A percentile compares a stretch with the other conserved stretches of the same genome.
These are phyloP conservation scores for Veloporphyrellus conicus DNA, from an alignment of 1,284 basidiomycete species.

Conservation along the genomic window DNA sequence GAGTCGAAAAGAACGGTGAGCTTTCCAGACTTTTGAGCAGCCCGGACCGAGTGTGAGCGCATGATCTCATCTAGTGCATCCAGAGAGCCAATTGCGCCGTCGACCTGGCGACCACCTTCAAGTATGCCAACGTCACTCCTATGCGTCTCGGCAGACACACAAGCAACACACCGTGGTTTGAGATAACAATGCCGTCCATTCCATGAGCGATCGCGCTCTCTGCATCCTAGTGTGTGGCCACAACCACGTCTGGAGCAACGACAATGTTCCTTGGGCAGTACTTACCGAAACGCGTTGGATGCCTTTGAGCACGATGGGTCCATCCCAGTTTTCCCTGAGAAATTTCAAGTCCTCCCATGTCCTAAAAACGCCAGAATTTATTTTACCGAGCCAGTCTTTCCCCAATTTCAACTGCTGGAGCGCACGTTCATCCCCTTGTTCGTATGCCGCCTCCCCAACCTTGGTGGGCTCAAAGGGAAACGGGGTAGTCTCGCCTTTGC, in stretches of 20 bases:
- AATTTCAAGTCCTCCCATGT: conserved; percentile 66
- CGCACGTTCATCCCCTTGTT: conserved; percentile 41
- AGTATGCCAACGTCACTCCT: background rate
- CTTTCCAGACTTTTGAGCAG: conserved; percentile 54
- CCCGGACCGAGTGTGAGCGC: conserved; percentile 53
- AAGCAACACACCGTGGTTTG: conserved; percentile 65
- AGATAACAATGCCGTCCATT: conserved; percentile 74
- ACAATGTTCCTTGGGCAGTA: conserved; percentile 1
- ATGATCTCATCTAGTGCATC: conserved; percentile 65
- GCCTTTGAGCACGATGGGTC: conserved; percentile 68
- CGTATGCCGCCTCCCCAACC: background rate
- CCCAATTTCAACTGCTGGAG: conserved; percentile 44
- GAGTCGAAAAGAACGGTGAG: conserved; percentile 79
- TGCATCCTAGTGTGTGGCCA: conserved; percentile 46
- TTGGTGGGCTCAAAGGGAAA: background rate
- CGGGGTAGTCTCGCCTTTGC: background rate
- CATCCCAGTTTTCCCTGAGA: conserved; percentile 65
- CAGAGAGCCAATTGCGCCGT: conserved; percentile 74
- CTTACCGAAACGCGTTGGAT: conserved; percentile 54
- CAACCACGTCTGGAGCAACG: background rate
- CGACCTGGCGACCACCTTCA: conserved; percentile 74
- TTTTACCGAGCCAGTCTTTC: conserved; percentile 53
- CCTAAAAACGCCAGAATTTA: conserved; percentile 55
- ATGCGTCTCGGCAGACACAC: background rate
- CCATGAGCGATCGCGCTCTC: conserved; percentile 64